Base-by-base conservation (phyloP, 2,329 filamentous ascomycete species). In the Aphanoascus verrucosus region DNA sequence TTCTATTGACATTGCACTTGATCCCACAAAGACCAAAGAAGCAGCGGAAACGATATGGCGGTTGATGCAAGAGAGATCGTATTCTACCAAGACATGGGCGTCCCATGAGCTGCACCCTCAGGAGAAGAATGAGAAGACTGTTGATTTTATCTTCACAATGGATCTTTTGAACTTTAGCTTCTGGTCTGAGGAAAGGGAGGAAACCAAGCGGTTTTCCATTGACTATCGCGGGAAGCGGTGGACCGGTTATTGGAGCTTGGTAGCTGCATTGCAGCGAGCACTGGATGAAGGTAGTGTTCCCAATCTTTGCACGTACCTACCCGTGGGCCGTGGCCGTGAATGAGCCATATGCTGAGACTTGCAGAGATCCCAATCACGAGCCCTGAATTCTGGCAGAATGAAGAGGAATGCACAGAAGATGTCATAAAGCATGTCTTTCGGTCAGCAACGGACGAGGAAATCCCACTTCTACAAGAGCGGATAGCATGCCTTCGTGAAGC, bases 131-230 rank as follows among this genome's bases (percentile, higher is more conserved):
- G 86, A 88, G 63, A 77, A 71, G 49, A 90, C 88, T 0, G 81
- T 94, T 19, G 84, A 87, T 58, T 97, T 98, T 66, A 91, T 98
- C 62, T 97, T 98, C 67, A 88, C 87, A 17, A 94, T 98, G 88
- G 93, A 98, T 67, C 69, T 98, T 28, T 74, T 98, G 49, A 98
- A 98, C 67, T 98, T 97, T 66, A 94, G 85, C 19, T 98, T 98
- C 68, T 98, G 93, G 93, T 94, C 88, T 12, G 84, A 87, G 50
- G 70, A 76, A 55, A 63, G 68, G 2, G 83, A 86, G 9, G 77
- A 82, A 4, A 57, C 59, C 23, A 82, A 91, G 62, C 78, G 88
- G 9, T 98, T 91, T 67, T 79, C 85, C 8, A 79, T 98, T 41
- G 83, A 87, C 54, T 97, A 96, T 69, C 79, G 78, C 44, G 89